Percentiles rank a stretch among this genome's conserved stretches.
phyloP scores from a whole-genome alignment of 805 yeast species.

The Ogataea polymorpha region DNA sequence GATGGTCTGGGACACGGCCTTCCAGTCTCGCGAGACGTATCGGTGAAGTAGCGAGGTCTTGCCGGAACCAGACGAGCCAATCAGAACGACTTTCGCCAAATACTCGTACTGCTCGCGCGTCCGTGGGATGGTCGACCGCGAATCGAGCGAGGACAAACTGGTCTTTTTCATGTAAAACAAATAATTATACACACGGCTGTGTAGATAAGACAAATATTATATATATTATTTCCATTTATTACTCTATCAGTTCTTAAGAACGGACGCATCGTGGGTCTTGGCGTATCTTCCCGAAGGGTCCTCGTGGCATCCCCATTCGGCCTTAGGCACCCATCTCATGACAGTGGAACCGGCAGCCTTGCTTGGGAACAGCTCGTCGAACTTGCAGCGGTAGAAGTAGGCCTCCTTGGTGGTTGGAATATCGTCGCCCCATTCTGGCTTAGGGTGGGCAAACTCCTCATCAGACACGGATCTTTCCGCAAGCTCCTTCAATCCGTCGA shows the following conservation, averaged over 20 bases:
- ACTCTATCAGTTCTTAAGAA: conserved; percentile 23
- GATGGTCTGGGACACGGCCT: conserved; percentile 34
- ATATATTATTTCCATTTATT: conserved; percentile 1
- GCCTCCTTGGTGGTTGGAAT: conserved; percentile 98
- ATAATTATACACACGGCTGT: not conserved
- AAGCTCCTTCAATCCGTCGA: conserved; percentile 93
- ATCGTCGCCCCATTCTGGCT: conserved; percentile 94
- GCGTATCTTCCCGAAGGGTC: conserved; percentile 99
- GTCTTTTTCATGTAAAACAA: conserved; percentile 12
- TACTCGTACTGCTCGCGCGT: conserved; percentile 32
- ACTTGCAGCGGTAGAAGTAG: conserved; percentile 96
- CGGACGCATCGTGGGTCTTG: conserved; percentile 76
- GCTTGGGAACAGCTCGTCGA: conserved; percentile 88
- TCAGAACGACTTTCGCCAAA: conserved; percentile 29
- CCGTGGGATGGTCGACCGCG: conserved; percentile 16
- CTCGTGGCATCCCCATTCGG: conserved; percentile 99
- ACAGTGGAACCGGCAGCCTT: conserved; percentile 94
- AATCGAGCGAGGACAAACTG: conserved; percentile 21
- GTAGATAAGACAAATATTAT: not conserved
- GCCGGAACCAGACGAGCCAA: conserved; percentile 18
- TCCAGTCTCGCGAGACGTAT: conserved; percentile 31
- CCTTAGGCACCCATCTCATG: conserved; percentile 99
- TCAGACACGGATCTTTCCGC: conserved; percentile 86
- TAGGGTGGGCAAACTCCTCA: conserved; percentile 86
- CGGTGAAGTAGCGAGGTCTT: conserved; percentile 36